Evolutionary conservation across 257 asterid genomes (phyloP).

Genomic region (Prunella vulgaris): DNA sequence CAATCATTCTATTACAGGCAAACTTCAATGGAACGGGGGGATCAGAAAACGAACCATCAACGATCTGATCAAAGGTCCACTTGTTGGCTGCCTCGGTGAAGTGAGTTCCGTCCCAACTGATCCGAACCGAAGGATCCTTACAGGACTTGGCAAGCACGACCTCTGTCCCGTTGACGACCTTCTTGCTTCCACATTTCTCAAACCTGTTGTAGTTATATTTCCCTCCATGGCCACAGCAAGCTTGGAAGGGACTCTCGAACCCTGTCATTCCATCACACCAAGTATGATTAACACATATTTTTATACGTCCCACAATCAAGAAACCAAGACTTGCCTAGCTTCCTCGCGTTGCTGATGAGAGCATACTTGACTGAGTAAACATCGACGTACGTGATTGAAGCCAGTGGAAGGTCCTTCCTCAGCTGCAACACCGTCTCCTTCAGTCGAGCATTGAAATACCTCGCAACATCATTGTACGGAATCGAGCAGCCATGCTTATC

Average conservation of each 20-base stretch:
- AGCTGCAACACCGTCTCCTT: slow-evolving; percentile 38
- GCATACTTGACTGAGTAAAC: slow-evolving; percentile 54
- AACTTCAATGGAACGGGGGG: slow-evolving; percentile 48
- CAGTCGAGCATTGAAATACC: slow-evolving; percentile 52
- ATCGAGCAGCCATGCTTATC: slow-evolving; percentile 60
- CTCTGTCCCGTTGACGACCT: slow-evolving; percentile 50
- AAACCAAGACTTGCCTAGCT: slow-evolving; percentile 35
- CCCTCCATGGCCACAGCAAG: slow-evolving; percentile 83
- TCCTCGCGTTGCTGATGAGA: slow-evolving; percentile 40
- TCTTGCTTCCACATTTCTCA: slow-evolving; percentile 53
- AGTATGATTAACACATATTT: too few relatives aligned
- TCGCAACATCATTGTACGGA: slow-evolving; percentile 66
- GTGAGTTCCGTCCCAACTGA: slow-evolving; percentile 80
- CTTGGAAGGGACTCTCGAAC: slow-evolving; percentile 57
- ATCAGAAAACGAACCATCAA: slow-evolving; percentile 62
- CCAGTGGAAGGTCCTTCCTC: slow-evolving; percentile 57
- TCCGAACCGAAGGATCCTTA: slow-evolving; percentile 41
- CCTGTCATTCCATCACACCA: slow-evolving; percentile 43
- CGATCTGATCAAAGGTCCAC: slow-evolving; percentile 61
- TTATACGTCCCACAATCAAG: neutral
- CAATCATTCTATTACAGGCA: slow-evolving; percentile 43
- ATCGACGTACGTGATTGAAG: slow-evolving; percentile 65
- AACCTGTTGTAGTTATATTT: slow-evolving; percentile 60
- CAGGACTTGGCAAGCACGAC: slow-evolving; percentile 49
- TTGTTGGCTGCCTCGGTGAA: slow-evolving; percentile 76